Base-by-base conservation (phyloP, 345 rosid species). In the Melaleuca quinquenervia region DNA sequence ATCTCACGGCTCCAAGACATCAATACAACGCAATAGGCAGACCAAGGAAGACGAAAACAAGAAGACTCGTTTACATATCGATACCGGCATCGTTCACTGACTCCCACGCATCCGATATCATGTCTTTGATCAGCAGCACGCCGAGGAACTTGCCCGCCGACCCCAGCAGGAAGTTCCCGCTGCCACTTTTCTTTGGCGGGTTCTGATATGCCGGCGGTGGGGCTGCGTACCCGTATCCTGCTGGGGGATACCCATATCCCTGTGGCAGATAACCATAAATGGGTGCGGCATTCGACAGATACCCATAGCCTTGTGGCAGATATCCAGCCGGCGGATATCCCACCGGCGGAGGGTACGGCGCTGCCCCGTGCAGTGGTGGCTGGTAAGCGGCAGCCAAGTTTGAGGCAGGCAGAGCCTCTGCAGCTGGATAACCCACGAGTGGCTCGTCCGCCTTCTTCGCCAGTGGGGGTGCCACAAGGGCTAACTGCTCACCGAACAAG, bases 401-500 rank as follows among this genome's bases (percentile, higher is more conserved):
- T 1, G 89, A 62, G 12, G 82, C 84, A 9, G 89, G 87, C 85
- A 53, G 50, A 20, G 88, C 88, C 18, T 87, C 89, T 5, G 84
- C 49, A 4, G 85, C 84, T 11, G 92, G 90, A 27, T 90, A 90
- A 24, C 91, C 91, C 88, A 78, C 74, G 22, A 80, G 87, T 4
- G 88, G 90, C 50, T 82, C 89, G 3, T 53, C 86, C 29, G 13
- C 85, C 74, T 86, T 87, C 64, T 26, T 50, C 36, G 49, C 22
- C 85, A 86, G 87, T 1, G 84, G 74, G 6, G 89, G 82, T 26
- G 83, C 85, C 14, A 84, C 29, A 9, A 45, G 26, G 22, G 32
- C 53, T 26, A 83, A 86, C 56, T 86, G 91, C 3, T 91, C 92
- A 1, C 94, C 92, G 27, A 94, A 89, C 62, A 83, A 85, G 84